These are phyloP conservation scores for Candida sithepensis DNA, from an alignment of 805 yeast species.

Conservation along the genomic window DNA sequence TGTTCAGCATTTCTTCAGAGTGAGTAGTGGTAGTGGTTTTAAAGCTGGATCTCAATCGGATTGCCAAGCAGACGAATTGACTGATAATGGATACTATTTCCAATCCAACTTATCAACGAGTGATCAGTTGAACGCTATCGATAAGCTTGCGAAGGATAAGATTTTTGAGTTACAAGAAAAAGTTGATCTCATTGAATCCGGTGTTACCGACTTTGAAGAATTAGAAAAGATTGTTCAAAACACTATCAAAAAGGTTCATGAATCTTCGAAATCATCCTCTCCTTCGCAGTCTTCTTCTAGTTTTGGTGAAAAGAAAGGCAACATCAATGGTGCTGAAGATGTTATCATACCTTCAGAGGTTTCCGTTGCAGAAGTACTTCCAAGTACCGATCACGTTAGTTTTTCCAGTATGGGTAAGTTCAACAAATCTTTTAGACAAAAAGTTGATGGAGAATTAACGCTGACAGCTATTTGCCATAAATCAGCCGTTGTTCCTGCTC, in stretches of 20 bases:
- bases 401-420: not conserved
- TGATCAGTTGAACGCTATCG: conserved; percentile 10
- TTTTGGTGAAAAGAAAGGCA: not conserved
- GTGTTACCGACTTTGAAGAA: conserved; percentile 8
- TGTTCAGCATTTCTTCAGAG: conserved; percentile 19
- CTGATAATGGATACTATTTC: conserved; percentile 5
- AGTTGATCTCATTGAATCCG: conserved; percentile 5
- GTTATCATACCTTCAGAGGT: not conserved
- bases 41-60: too few relatives aligned
- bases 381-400: not conserved
- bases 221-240: not conserved
- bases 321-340: not conserved
- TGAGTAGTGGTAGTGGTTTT: conserved; percentile 13
- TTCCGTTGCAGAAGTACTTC: not conserved
- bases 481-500: not conserved
- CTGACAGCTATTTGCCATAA: not conserved
- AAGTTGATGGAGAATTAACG: not conserved
- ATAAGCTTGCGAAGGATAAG: conserved; percentile 2
- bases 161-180: conserved; percentile 8
- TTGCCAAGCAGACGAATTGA: not conserved
- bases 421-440: conserved; percentile 3
- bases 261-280: not conserved
- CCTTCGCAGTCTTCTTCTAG: not conserved
- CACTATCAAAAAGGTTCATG: not conserved
- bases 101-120: conserved; percentile 7